Conservation (phyloP, 2,329 filamentous ascomycete species). For the Fusarium poae region DNA sequence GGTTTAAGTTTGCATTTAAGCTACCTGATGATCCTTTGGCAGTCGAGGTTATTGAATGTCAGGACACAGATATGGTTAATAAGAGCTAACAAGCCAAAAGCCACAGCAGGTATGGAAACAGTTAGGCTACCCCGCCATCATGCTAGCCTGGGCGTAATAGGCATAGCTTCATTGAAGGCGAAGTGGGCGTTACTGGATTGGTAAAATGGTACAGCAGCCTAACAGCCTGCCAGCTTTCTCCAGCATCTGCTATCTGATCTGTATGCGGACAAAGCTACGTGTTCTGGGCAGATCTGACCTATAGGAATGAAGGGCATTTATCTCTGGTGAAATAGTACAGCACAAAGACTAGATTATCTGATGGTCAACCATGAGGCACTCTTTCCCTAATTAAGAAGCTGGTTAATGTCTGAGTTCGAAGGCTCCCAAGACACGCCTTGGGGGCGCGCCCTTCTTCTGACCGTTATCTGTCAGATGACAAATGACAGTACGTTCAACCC, state of each 20-base stretch:
- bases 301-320: background rate
- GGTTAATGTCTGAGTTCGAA: background rate
- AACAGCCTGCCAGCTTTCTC: background rate
- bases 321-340: background rate
- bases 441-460: conserved; percentile 7
- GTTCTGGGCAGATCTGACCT: background rate
- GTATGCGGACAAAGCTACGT: too few relatives aligned
- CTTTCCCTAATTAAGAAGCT: background rate
- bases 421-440: background rate
- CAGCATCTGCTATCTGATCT: background rate
- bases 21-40: background rate
- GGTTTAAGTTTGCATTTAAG: background rate
- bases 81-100: background rate
- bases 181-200: background rate
- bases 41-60: background rate
- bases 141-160: background rate
- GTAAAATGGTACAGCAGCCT: background rate
- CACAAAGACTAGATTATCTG: background rate
- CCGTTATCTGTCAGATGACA: background rate
- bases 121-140: background rate
- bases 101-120: background rate
- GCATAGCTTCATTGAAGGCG: background rate
- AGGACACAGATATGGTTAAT: background rate
- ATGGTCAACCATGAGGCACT: background rate
- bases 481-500: background rate